Base-by-base conservation (phyloP, 2,329 filamentous ascomycete genomes). In the Ambrosiella xylebori region DNA sequence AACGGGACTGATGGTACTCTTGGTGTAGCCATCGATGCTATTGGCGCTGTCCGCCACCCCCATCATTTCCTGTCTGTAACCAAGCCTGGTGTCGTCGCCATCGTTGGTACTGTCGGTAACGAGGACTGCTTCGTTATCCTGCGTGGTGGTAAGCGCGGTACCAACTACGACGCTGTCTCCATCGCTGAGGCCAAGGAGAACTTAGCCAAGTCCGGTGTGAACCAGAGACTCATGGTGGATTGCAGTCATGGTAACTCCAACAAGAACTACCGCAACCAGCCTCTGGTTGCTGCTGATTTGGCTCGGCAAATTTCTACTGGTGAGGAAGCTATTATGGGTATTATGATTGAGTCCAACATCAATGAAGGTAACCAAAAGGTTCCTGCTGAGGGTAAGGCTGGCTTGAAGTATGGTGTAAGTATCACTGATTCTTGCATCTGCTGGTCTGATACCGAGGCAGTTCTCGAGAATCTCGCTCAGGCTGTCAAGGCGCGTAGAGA, bases 271-370 rank as follows among this genome's bases (percentile, higher is more conserved):
- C 89, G 83, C 74, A 98, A 97, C 72, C 93, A 98, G 73, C 90
- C 90, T 64, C 89, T 91, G 77, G 93, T 98, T 17, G 90, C 89
- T 2, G 82, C 81, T 55, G 79, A 76, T 9, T 70, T 98, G 59
- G 89, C 87, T 1, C 82, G 86, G 66, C 93, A 98, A 73, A 86
- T 98, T 61, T 77, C 84, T 57, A 80, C 78, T 59, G 93, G 93
- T 40, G 91, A 97, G 74, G 78, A 79, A 2, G 85, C 76, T 54
- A 93, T 98, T 67, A 91, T 96, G 81, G 93, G 93, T 66, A 88
- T 97, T 61, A 98, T 98, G 93, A 95, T 98, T 66, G 93, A 98
- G 76, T 94, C 87, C 71, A 87, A 97, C 71, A 94, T 97, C 73
- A 85, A 91, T 66, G 91, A 96, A 74, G 90, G 86, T 64, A 86